Conservation (phyloP, 208 protist genomes). For the Leishmania tropica region DNA sequence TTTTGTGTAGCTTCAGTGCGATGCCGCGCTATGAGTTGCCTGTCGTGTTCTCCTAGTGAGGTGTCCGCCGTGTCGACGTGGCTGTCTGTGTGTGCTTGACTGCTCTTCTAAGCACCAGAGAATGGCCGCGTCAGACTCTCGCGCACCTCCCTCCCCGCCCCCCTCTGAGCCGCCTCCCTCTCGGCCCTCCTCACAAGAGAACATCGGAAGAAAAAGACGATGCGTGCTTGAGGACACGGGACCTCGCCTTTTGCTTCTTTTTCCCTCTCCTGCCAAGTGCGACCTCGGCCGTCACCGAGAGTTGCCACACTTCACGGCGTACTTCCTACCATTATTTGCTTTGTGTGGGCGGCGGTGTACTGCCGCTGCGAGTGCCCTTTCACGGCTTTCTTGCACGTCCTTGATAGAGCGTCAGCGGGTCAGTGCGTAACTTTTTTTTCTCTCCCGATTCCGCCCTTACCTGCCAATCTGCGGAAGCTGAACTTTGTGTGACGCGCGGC, state of each 20-base stretch:
- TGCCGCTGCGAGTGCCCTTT: not conserved
- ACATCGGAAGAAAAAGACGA: not conserved
- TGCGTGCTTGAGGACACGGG: not conserved
- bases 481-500: not conserved
- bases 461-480: not conserved
- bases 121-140: not conserved
- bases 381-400: not conserved
- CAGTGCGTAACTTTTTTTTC: not conserved
- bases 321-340: not conserved
- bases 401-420: not conserved
- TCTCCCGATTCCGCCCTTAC: not conserved
- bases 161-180: not conserved
- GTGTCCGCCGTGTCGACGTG: not conserved
- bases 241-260: slow-evolving; percentile 1
- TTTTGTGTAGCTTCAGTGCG: not conserved
- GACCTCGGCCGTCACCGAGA: not conserved
- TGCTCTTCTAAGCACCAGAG: not conserved
- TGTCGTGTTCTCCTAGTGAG: not conserved
- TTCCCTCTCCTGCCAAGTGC: not conserved
- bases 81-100: not conserved
- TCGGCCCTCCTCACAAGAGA: not conserved
- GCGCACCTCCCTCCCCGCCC: not conserved
- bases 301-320: not conserved
- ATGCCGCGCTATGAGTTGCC: not conserved
- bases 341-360: not conserved